Evolutionary conservation across 2,329 filamentous ascomycete species (phyloP).

Genomic region (Coleophoma eucalyptorum): DNA sequence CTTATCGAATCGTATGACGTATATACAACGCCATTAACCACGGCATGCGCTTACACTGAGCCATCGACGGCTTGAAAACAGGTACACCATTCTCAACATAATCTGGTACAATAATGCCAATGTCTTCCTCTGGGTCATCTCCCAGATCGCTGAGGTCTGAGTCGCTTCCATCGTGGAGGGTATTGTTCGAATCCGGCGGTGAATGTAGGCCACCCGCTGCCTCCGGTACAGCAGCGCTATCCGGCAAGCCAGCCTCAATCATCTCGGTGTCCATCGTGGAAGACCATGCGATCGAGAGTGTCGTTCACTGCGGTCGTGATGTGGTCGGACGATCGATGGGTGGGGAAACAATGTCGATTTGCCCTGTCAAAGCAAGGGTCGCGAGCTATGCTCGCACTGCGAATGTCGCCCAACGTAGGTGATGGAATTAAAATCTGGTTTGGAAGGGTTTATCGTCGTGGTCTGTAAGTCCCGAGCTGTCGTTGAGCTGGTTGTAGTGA

Average conservation of each 20-base stretch:
- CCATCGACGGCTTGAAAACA: conserved; percentile 93
- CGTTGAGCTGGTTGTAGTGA: background rate
- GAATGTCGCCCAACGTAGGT: background rate
- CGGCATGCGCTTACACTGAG: conserved; percentile 52
- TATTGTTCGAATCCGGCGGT: conserved; percentile 60
- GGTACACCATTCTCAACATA: conserved; percentile 82
- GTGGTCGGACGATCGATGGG: background rate
- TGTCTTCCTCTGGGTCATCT: conserved; percentile 50
- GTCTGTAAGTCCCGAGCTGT: background rate
- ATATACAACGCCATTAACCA: background rate
- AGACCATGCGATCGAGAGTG: conserved; percentile 19
- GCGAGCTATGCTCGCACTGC: background rate
- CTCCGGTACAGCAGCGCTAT: conserved; percentile 5
- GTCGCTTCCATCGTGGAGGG: conserved; percentile 52
- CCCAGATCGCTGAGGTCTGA: conserved; percentile 66
- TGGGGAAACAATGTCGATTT: background rate
- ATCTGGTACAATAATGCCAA: conserved; percentile 77
- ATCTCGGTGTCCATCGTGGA: conserved; percentile 22
- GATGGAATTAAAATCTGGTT: background rate
- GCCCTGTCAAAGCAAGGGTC: background rate
- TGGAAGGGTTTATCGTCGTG: background rate
- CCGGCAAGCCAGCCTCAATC: conserved; percentile 15
- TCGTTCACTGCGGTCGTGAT: background rate
- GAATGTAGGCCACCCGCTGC: conserved; percentile 44
- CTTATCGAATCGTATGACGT: conserved; percentile 11